A percentile compares a stretch with the other conserved stretches of the same genome.
phyloP scores from a whole-genome alignment of 805 yeast genomes.

The Isabelozyma gotoi region DNA sequence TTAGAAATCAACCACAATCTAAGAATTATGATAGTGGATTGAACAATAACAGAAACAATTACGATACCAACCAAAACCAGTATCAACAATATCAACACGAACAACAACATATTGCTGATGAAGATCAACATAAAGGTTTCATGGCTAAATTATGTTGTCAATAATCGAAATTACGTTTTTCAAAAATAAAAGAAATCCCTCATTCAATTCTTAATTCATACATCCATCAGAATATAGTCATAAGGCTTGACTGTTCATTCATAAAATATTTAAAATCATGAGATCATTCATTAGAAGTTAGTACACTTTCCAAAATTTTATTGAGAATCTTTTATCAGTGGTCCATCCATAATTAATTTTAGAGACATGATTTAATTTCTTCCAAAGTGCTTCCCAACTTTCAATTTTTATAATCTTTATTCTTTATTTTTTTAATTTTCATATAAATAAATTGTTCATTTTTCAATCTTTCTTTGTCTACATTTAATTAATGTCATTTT shows the following conservation, averaged over 20 bases:
- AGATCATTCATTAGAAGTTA: background rate
- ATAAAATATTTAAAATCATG: no score
- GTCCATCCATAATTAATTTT: background rate
- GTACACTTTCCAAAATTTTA: background rate
- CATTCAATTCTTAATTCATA: background rate
- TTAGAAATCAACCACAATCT: constrained; percentile 18
- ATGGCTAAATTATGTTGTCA: constrained; percentile 45
- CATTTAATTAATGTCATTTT: no score
- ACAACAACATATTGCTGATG: constrained; percentile 32
- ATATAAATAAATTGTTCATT: background rate
- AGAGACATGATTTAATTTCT: background rate
- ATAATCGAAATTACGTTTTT: constrained; percentile 7
- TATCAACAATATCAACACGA: constrained; percentile 16
- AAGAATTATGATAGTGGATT: constrained; percentile 13
- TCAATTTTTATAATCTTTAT: background rate
- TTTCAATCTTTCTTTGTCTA: background rate
- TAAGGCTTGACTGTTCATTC: background rate
- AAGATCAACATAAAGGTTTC: constrained; percentile 39
- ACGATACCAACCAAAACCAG: constrained; percentile 16
- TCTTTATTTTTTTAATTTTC: background rate
- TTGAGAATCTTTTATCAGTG: no score
- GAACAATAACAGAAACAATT: constrained; percentile 13
- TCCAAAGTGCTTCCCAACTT: background rate
- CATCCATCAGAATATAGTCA: no score
- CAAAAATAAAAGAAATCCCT: background rate